phyloP scores from a whole-genome alignment of 2,329 filamentous ascomycete species.

The Pyrenophora seminiperda region DNA sequence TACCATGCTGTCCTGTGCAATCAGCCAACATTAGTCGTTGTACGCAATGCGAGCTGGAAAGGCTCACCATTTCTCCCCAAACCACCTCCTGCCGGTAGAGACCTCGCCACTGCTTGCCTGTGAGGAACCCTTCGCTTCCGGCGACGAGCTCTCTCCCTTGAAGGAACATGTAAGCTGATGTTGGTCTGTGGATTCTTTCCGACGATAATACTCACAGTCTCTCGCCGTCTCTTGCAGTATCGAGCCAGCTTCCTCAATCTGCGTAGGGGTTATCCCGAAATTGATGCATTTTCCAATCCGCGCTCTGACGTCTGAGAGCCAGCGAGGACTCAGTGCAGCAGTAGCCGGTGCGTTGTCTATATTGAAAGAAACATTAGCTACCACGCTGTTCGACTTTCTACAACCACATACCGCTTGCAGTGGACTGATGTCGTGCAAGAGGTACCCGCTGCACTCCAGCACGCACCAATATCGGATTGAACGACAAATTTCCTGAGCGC shows the following conservation, averaged over 20 bases:
- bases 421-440: constrained; percentile 5
- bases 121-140: constrained; percentile 77
- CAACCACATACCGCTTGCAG: constrained; percentile 10
- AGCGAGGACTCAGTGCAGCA: constrained; percentile 55
- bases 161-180: background rate
- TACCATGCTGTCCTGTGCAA: constrained; percentile 59
- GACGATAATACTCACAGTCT: constrained; percentile 59
- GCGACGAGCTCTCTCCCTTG: constrained; percentile 67
- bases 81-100: constrained; percentile 70
- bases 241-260: constrained; percentile 62
- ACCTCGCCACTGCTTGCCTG: constrained; percentile 64
- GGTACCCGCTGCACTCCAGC: constrained; percentile 3
- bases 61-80: constrained; percentile 81
- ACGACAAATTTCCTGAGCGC: constrained; percentile 17
- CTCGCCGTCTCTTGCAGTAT: constrained; percentile 65
- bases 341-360: constrained; percentile 7
- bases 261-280: constrained; percentile 68
- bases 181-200: too few species aligned
- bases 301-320: constrained; percentile 70
- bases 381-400: background rate
- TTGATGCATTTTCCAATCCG: constrained; percentile 75
- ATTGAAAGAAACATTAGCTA: background rate
- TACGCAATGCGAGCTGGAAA: background rate
- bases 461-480: background rate
- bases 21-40: constrained; percentile 33